These are phyloP conservation scores for Flaveria sonorensis DNA, from an alignment of 129 eudicot species.

Conservation along the genomic window DNA sequence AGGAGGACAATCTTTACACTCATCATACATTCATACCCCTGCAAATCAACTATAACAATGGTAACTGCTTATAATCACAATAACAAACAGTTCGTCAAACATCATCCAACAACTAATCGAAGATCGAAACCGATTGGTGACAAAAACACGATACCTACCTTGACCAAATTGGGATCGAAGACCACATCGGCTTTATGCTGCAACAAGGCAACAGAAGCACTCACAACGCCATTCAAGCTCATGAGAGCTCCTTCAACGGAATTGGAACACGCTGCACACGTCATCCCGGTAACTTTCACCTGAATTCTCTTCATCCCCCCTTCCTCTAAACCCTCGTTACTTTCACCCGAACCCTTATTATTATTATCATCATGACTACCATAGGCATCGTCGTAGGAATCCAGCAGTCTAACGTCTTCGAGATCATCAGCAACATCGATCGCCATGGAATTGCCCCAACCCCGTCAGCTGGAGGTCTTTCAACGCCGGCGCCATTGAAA, in stretches of 20 bases:
- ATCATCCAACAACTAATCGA: not conserved
- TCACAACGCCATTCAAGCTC: slow-evolving; percentile 60
- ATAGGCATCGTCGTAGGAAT: slow-evolving; percentile 46
- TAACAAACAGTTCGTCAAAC: not conserved
- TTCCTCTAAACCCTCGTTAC: slow-evolving; percentile 29
- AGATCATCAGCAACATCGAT: slow-evolving; percentile 40
- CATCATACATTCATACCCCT: no score
- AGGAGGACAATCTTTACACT: no score
- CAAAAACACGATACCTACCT: slow-evolving; percentile 43
- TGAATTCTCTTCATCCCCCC: slow-evolving; percentile 47
- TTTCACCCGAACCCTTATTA: no score
- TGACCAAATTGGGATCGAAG: slow-evolving; percentile 66
- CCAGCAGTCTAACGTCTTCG: slow-evolving; percentile 76
- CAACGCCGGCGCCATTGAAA: slow-evolving; percentile 55
- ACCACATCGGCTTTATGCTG: slow-evolving; percentile 80
- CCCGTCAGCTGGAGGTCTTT: slow-evolving; percentile 64
- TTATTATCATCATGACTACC: not conserved
- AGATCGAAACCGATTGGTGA: not conserved
- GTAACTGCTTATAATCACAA: slow-evolving; percentile 2
- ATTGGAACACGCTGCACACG: slow-evolving; percentile 87
- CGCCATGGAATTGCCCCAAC: slow-evolving; percentile 29
- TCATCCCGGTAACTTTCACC: slow-evolving; percentile 88
- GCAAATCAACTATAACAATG: slow-evolving; percentile 13
- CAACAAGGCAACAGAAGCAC: slow-evolving; percentile 80
- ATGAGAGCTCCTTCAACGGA: slow-evolving; percentile 82